Evolutionary conservation across 345 rosid species (phyloP), one percentile per base, ranked within the genome.

Genomic region (Sapria himalayana): DNA sequence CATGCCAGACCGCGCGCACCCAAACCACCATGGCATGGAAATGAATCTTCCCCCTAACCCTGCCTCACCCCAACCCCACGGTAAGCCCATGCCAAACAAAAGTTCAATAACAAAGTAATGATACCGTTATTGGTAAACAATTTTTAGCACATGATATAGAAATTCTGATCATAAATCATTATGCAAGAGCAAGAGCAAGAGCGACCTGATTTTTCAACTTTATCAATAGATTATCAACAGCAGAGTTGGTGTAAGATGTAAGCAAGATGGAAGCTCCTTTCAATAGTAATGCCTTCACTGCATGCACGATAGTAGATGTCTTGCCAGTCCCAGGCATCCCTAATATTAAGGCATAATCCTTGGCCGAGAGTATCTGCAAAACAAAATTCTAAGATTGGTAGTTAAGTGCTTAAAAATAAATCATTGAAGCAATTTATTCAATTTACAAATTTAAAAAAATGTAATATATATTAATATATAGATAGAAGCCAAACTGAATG

Each of bases 241-340:
- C 98, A 37, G 98, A 74, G 75, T 89, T 89, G 59, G 98, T 89
- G 73, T 82, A 89, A 47, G 98, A 89, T 6, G 98, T 77, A 51
- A 82, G 84, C 69, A 89, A 73, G 60, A 89, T 67, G 46, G 98
- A 70, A 63, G 98, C 69, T 43, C 94, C 94, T 69, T 93, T 74
- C 58, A 76, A 63, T 70, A 82, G 60, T 70, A 89, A 65, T 50
- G 98, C 98, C 65, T 72, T 89, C 60, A 79, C 91, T 53, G 94
- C 98, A 67, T 82, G 82, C 39, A 79, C 98, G 82, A 82, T 72
- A 2, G 98, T 82, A 18, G 91, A 76, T 59, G 98, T 89, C 71
- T 89, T 89, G 57, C 98, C 98, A 13, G 98, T 82, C 55, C 98
- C 98, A 41, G 98, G 98, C 98, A 89, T 89, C 57, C 98, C 98